Evolutionary conservation across 164 flowering plant species (phyloP), one percentile per base, ranked within the genome.

Genomic region (Kalanchoe fedtschenkoi): DNA sequence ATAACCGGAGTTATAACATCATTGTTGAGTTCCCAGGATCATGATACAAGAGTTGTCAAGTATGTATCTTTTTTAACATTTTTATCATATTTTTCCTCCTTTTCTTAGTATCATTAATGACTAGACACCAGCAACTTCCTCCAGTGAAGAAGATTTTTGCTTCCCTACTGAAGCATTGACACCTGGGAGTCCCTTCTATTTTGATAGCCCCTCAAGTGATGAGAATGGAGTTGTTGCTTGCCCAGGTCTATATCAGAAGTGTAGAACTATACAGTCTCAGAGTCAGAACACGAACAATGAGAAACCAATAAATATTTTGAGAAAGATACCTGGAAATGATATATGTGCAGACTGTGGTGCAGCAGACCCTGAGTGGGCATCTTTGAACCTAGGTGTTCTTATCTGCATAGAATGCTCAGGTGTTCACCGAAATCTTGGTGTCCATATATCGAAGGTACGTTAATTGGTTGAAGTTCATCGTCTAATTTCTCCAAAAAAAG

Each of bases 331-430:
- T 67, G 99, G 99, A 17, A 93, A 93, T 76, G 93, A 93, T 65
- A 85, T 69, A 75, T 93, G 99, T 78, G 99, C 99, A 35, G 99
- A 93, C 78, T 93, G 99, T 81, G 93, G 96, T 72, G 91, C 96
- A 34, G 71, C 86, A 35, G 97, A 86, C 70, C 99, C 99, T 29
- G 99, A 93, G 62, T 93, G 99, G 99, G 97, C 97, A 63, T 93
- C 99, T 30, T 72, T 93, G 56, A 93, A 90, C 77, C 95, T 93
- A 54, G 97, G 99, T 8, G 81, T 93, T 74, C 95, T 93, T 63
- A 79, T 93, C 61, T 93, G 99, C 75, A 93, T 93, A 58, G 97
- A 93, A 64, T 93, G 99, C 76, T 93, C 99, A 68, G 99, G 99
- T 68, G 92, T 91, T 73, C 99, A 93, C 63, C 96, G 97, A 56